phyloP scores from a whole-genome alignment of 192 early-diverging fungal species.

The Linnemannia exigua region DNA sequence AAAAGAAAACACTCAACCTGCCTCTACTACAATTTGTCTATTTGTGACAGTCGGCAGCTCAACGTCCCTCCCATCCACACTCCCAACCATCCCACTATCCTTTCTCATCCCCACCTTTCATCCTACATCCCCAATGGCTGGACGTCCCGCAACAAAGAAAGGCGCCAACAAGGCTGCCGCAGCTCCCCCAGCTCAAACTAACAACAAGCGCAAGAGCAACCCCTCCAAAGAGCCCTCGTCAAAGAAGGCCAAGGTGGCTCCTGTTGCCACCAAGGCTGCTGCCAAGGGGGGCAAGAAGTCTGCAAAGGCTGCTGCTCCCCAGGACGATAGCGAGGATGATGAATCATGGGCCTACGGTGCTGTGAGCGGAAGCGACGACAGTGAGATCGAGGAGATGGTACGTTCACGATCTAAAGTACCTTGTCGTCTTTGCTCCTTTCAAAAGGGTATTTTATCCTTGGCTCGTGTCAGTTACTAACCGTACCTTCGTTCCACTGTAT shows the following conservation, averaged over 20 bases:
- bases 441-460: not conserved
- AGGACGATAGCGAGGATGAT: slow-evolving; percentile 36
- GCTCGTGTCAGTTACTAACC: not conserved
- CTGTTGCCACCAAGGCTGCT: slow-evolving; percentile 15
- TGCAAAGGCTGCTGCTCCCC: slow-evolving; percentile 2
- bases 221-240: slow-evolving; percentile 12
- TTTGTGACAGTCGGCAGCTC: not conserved
- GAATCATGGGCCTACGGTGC: slow-evolving; percentile 57
- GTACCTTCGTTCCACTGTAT: not conserved
- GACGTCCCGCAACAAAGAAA: slow-evolving; percentile 33
- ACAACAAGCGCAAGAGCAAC: slow-evolving; percentile 45
- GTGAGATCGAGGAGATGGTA: slow-evolving; percentile 46
- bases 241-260: slow-evolving; percentile 42
- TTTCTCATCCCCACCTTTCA: not conserved
- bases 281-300: slow-evolving; percentile 18
- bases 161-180: slow-evolving; percentile 7
- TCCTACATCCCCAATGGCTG: slow-evolving; percentile 30
- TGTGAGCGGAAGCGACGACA: slow-evolving; percentile 38
- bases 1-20: slow-evolving; percentile 5
- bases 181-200: slow-evolving; percentile 23
- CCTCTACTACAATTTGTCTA: not conserved
- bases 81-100: slow-evolving; percentile 2
- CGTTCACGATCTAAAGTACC: not conserved
- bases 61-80: not conserved
- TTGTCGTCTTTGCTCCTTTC: too few species aligned